phyloP scores from a whole-genome alignment of 164 flowering plant species.

The Litsea cubeba region DNA sequence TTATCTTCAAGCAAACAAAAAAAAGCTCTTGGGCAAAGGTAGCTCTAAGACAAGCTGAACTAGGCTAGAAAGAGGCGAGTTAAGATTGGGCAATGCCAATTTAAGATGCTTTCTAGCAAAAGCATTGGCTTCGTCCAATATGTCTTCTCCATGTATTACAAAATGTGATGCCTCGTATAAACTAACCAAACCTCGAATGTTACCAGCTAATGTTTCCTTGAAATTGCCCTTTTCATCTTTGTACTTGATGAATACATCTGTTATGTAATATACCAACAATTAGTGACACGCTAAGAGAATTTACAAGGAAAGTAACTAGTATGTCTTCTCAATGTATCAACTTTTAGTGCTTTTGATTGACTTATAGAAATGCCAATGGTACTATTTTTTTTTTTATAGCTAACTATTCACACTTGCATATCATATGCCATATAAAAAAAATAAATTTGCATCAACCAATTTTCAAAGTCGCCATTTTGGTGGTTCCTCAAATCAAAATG shows the following conservation, averaged over 20 bases:
- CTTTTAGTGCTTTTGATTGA: no score
- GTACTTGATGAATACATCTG: neutral
- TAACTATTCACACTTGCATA: no score
- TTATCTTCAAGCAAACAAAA: no score
- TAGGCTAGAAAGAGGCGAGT: slow-evolving; percentile 8
- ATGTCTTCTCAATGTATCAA: no score
- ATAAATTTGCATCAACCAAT: no score
- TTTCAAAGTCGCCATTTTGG: no score
- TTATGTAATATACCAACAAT: neutral
- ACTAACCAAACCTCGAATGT: slow-evolving; percentile 21
- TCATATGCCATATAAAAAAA: no score
- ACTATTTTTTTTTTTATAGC: no score
- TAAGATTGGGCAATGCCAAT: neutral
- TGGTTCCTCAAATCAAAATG: neutral
- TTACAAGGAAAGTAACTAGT: no score
- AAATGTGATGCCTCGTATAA: slow-evolving; percentile 25
- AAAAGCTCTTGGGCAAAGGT: slow-evolving; percentile 10
- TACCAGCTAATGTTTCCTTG: slow-evolving; percentile 3
- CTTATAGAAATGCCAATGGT: no score
- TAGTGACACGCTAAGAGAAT: no score
- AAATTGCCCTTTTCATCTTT: slow-evolving; percentile 19
- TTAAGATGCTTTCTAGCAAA: slow-evolving; percentile 15
- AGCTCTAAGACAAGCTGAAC: slow-evolving; percentile 15
- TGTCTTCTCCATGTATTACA: slow-evolving; percentile 16
- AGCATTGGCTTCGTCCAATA: slow-evolving; percentile 24